These are phyloP conservation scores for Eucalyptus polybractea DNA, from an alignment of 345 rosid genomes.

Conservation along the genomic window DNA sequence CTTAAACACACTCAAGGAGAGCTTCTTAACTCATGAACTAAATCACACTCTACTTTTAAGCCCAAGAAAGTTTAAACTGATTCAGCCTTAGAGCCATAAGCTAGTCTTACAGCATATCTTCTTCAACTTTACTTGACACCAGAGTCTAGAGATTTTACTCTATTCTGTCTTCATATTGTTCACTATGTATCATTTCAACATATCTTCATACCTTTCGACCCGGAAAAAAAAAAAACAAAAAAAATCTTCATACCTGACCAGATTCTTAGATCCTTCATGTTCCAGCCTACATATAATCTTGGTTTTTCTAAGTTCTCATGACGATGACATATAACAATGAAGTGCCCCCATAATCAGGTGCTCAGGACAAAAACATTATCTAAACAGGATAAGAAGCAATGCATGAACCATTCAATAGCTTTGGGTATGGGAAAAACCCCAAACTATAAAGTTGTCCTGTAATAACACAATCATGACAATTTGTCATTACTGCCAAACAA, in stretches of 20 bases:
- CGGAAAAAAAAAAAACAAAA: too few species aligned
- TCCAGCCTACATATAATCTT: not conserved
- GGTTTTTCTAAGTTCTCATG: not conserved
- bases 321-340: not conserved
- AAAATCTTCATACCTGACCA: not conserved
- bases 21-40: not conserved
- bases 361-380: not conserved
- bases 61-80: not conserved
- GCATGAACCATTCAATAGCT: not conserved
- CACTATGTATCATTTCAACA: not conserved
- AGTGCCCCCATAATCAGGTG: not conserved
- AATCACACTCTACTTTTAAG: not conserved
- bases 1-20: not conserved
- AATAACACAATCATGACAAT: not conserved
- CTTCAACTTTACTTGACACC: not conserved
- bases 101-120: not conserved
- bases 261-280: not conserved
- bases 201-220: not conserved
- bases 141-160: not conserved
- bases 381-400: not conserved
- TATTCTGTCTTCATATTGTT: not conserved
- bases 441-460: not conserved
- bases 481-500: not conserved
- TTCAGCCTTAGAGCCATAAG: not conserved
- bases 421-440: not conserved